Evolutionary conservation across 352 stramenopile species (phyloP).

Genomic region (Thalassiosira livingstoniorum): DNA sequence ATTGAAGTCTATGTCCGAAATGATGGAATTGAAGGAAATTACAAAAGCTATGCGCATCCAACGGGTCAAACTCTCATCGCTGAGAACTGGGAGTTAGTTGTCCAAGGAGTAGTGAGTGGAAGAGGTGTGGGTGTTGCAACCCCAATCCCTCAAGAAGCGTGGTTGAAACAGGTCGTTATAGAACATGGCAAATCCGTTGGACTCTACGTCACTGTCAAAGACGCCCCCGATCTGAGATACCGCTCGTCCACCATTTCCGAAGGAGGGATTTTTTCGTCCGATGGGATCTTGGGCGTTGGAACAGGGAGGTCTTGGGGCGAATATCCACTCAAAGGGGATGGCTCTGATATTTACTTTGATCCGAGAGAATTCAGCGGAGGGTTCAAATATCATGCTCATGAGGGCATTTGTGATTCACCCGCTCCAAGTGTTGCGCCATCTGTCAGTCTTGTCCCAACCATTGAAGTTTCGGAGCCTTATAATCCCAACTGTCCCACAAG

Average conservation of each 20-base stretch:
- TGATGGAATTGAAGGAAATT: conserved; percentile 4
- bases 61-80: conserved; percentile 42
- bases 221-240: conserved; percentile 49
- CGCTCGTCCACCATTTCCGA: conserved; percentile 27
- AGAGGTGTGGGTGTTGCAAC: conserved; percentile 29
- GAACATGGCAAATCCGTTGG: conserved; percentile 32
- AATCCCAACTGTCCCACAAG: not conserved
- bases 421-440: conserved; percentile 20
- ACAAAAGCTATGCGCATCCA: conserved; percentile 37
- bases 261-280: conserved; percentile 31
- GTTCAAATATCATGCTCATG: conserved; percentile 51
- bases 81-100: conserved; percentile 49
- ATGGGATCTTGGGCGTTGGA: conserved; percentile 36
- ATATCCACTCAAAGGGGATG: conserved; percentile 49
- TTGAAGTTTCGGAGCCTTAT: not conserved
- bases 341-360: conserved; percentile 44
- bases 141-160: conserved; percentile 35
- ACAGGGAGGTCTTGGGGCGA: conserved; percentile 53
- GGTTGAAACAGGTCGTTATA: conserved; percentile 42
- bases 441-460: not conserved
- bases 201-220: conserved; percentile 52
- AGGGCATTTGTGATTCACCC: conserved; percentile 28
- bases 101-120: conserved; percentile 29
- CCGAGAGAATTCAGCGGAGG: conserved; percentile 44
- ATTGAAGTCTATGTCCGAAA: conserved; percentile 48